Base-by-base conservation (phyloP, 1,139 yeast species). In the Casaregolazyma suthepensis region DNA sequence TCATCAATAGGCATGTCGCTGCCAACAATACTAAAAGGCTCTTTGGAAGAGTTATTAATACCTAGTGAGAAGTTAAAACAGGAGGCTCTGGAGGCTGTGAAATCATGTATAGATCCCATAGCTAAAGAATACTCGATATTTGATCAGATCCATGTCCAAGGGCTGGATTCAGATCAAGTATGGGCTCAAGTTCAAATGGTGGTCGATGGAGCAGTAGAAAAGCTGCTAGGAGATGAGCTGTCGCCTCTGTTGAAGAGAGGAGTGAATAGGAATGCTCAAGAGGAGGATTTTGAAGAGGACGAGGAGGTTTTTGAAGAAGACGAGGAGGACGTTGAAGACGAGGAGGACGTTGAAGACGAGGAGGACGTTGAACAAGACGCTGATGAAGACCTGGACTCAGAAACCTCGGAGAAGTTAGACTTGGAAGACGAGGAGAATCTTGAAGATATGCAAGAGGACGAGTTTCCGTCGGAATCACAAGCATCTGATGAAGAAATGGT, bases 171-270 rank as follows among this genome's bases (percentile, higher is more conserved):
- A 15, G 81, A 86, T 45, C 98, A 93, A 67, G 91, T 93, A 0
- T 93, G 91, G 88, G 96, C 95, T 52, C 98, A 93, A 69, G 84
- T 89, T 2, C 88, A 86, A 69, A 79, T 93, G 74, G 85, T 93
- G 29, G 75, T 89, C 46, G 93, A 86, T 55, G 83, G 83, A 3
- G 82, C 83, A 22, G 80, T 81, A 46, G 87, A 81, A 47, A 75
- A 75, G 53, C 71, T 87, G 52, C 63, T 83, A 68, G 62, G 63
- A 52, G 64, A 62, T 22, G 65, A 62, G 18, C 22, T 17, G 5
- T 37, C 17, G 17, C 53, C 29, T 43, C 54, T 15, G 54, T 53
- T 38, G 55, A 57, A 53, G 46, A 40, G 50, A 18, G 52, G 46
- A 17, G 45, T 26, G 5, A 20, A 23, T 13, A 23, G 26, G 9